Evolutionary conservation across 768 basidiomycete species (phyloP).

Genomic region (Hydnomerulius pinastri): DNA sequence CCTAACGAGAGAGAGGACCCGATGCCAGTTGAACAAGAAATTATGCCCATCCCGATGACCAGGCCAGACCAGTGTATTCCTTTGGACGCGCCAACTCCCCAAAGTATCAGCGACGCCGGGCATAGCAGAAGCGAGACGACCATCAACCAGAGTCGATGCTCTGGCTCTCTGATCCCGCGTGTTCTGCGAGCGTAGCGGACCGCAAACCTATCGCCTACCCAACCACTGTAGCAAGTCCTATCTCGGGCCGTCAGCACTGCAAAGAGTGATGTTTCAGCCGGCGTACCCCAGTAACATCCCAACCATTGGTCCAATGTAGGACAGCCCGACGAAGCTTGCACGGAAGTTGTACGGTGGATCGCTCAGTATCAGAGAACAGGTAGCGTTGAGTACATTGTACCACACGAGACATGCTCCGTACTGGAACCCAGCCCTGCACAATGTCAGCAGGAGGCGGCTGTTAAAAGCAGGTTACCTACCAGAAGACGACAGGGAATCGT

Average conservation of each 20-base stretch:
- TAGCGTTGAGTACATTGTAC: slow-evolving; percentile 27
- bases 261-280: neutral
- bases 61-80: slow-evolving; percentile 15
- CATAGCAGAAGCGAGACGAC: slow-evolving; percentile 19
- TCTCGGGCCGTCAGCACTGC: neutral
- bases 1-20: slow-evolving; percentile 19
- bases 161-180: slow-evolving; percentile 18
- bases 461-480: slow-evolving; percentile 1
- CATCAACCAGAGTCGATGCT: slow-evolving; percentile 28
- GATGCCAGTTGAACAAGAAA: slow-evolving; percentile 22
- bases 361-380: slow-evolving; percentile 20
- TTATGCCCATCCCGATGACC: slow-evolving; percentile 23
- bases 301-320: slow-evolving; percentile 22
- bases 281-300: slow-evolving; percentile 21
- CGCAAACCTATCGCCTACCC: slow-evolving; percentile 21
- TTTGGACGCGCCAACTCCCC: slow-evolving; percentile 21
- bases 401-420: slow-evolving; percentile 23
- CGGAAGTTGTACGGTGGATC: slow-evolving; percentile 21
- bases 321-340: slow-evolving; percentile 21
- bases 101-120: slow-evolving; percentile 20
- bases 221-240: slow-evolving; percentile 21
- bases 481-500: slow-evolving; percentile 23
- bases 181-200: slow-evolving; percentile 19
- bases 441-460: neutral
- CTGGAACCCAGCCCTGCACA: slow-evolving; percentile 21